Evolutionary conservation across 306 rosid species (phyloP).

Genomic region (Citrullus colocynthis): DNA sequence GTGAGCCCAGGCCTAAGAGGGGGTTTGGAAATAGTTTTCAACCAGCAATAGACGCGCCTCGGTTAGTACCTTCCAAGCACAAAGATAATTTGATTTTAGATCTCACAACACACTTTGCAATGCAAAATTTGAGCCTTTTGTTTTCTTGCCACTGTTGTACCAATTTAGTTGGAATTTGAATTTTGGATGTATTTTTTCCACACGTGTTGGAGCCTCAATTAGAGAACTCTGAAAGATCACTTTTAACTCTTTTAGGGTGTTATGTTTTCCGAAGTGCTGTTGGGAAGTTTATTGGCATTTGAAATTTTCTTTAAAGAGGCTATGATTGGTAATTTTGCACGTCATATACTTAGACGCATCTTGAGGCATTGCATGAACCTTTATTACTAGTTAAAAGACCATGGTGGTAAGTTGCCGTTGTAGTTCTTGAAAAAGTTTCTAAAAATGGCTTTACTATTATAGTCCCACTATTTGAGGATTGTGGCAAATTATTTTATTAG

Average conservation of each 20-base stretch:
- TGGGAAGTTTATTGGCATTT: not conserved
- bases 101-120: not conserved
- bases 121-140: not conserved
- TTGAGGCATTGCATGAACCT: not conserved
- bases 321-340: not conserved
- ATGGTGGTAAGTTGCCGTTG: not conserved
- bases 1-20: too few species aligned
- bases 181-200: not conserved
- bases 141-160: not conserved
- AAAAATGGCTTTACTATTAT: not conserved
- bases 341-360: not conserved
- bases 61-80: too few species aligned
- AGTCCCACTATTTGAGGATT: not conserved
- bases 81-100: not conserved
- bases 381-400: not conserved
- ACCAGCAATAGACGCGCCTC: too few species aligned
- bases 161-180: not conserved
- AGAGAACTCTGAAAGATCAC: not conserved
- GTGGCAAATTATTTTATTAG: not conserved
- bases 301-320: not conserved
- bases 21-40: too few species aligned
- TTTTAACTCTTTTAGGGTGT: not conserved
- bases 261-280: not conserved
- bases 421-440: not conserved
- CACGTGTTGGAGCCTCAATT: not conserved